Conservation (phyloP, 2,329 filamentous ascomycete genomes). For the Orbilia blumenaviensis region DNA sequence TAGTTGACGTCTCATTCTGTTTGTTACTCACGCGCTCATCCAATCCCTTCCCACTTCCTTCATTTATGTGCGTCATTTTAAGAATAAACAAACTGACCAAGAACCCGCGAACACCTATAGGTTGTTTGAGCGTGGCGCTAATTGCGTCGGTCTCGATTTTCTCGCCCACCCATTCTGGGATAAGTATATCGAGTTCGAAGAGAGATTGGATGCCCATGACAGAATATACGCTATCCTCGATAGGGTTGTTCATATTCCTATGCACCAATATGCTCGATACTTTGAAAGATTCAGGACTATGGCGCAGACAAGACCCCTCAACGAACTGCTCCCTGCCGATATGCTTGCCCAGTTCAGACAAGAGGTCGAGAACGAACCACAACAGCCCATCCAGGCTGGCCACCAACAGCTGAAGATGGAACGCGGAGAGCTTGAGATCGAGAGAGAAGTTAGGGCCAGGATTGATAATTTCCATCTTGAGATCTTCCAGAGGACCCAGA, state of each 20-base stretch:
- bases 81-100: slow-evolving; percentile 61
- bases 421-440: slow-evolving; percentile 79
- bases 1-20: slow-evolving; percentile 65
- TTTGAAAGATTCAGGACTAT: slow-evolving; percentile 88
- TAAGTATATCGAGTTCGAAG: slow-evolving; percentile 97
- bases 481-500: slow-evolving; percentile 80
- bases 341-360: slow-evolving; percentile 73
- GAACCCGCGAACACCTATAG: slow-evolving; percentile 64
- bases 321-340: slow-evolving; percentile 76
- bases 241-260: slow-evolving; percentile 85
- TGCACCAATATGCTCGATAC: slow-evolving; percentile 95
- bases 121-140: slow-evolving; percentile 88
- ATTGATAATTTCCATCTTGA: slow-evolving; percentile 84
- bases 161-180: slow-evolving; percentile 97
- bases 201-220: slow-evolving; percentile 83
- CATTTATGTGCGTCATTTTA: slow-evolving; percentile 56
- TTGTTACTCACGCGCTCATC: slow-evolving; percentile 66
- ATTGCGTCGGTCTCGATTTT: slow-evolving; percentile 88
- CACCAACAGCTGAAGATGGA: slow-evolving; percentile 61
- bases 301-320: slow-evolving; percentile 75
- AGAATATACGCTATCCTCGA: slow-evolving; percentile 84
- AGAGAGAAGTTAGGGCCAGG: slow-evolving; percentile 80
- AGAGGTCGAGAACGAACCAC: slow-evolving; percentile 75
- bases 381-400: slow-evolving; percentile 61
- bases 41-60: slow-evolving; percentile 60